phyloP scores from a whole-genome alignment of 2,329 filamentous ascomycete species.

The Penicillium vulpinum region DNA sequence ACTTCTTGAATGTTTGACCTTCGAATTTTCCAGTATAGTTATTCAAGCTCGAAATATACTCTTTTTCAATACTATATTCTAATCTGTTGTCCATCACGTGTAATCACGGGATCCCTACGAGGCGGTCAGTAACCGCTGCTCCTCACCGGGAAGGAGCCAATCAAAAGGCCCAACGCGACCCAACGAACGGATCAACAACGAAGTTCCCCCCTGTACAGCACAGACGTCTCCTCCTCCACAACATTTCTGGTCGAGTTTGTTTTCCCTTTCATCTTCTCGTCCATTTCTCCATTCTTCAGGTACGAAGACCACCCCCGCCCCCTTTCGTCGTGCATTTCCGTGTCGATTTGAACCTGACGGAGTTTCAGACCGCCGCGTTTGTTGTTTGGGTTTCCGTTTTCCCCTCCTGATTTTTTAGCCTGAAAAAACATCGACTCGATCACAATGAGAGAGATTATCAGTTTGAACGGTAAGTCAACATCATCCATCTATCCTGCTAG shows the following conservation, averaged over 20 bases:
- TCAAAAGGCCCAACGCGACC: slow-evolving; percentile 37
- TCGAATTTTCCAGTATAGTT: not conserved
- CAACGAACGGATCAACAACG: slow-evolving; percentile 39
- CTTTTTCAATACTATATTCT: not conserved
- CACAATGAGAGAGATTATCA: slow-evolving; percentile 99
- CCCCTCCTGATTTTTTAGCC: slow-evolving; percentile 29
- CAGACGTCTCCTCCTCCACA: slow-evolving; percentile 49
- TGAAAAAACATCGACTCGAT: slow-evolving; percentile 21
- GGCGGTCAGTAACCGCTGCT: slow-evolving; percentile 19
- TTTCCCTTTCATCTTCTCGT: slow-evolving; percentile 21
- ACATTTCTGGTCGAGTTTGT: slow-evolving; percentile 46
- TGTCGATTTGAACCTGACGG: slow-evolving; percentile 15
- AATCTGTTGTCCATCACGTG: slow-evolving; percentile 3
- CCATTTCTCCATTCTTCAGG: slow-evolving; percentile 29
- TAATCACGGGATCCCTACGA: slow-evolving; percentile 20
- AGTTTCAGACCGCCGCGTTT: slow-evolving; percentile 27
- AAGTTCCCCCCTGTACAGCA: slow-evolving; percentile 34
- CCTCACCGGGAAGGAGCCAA: slow-evolving; percentile 25
- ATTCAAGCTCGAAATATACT: not conserved
- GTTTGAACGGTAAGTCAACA: slow-evolving; percentile 81
- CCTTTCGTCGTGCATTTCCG: slow-evolving; percentile 11
- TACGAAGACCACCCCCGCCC: slow-evolving; percentile 14
- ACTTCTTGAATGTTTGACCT: no score
- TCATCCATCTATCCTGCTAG: slow-evolving; percentile 13
- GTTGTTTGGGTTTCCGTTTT: slow-evolving; percentile 28